Percentiles rank a stretch among this genome's conserved stretches.
Evolutionary conservation across 2,329 filamentous ascomycete species (phyloP).

Genomic region (Aspergillus spinulosporus): DNA sequence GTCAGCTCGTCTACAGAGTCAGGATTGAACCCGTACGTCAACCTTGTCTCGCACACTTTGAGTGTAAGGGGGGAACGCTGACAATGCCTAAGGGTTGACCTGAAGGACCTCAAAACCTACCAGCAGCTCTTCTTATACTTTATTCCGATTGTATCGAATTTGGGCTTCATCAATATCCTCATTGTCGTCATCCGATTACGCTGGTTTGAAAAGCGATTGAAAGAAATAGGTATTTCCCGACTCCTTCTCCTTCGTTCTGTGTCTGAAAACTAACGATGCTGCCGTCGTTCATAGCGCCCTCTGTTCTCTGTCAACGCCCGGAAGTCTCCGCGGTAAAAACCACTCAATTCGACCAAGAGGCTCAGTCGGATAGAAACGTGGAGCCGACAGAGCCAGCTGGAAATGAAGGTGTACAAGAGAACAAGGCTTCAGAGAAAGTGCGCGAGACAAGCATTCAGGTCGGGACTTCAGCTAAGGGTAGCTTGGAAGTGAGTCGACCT

Average conservation of each 20-base stretch:
- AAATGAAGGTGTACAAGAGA: background rate
- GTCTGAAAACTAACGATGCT: background rate
- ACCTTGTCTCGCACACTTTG: background rate
- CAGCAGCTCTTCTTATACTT: slow-evolving; percentile 57
- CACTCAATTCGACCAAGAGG: slow-evolving; percentile 12
- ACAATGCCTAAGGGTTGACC: slow-evolving; percentile 45
- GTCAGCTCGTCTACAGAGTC: slow-evolving; percentile 53
- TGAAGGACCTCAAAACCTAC: slow-evolving; percentile 52
- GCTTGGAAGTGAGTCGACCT: background rate
- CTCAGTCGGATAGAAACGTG: background rate
- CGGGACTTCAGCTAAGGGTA: background rate
- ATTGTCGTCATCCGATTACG: slow-evolving; percentile 51
- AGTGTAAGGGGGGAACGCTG: background rate
- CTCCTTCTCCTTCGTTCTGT: background rate
- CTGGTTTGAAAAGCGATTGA: slow-evolving; percentile 53
- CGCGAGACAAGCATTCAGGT: background rate
- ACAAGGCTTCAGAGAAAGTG: background rate
- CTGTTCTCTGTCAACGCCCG: slow-evolving; percentile 12
- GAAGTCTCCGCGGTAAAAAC: background rate
- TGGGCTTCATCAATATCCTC: slow-evolving; percentile 53
- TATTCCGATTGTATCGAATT: slow-evolving; percentile 51
- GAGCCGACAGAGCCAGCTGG: background rate
- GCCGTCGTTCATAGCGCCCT: slow-evolving; percentile 13
- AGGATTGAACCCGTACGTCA: slow-evolving; percentile 51
- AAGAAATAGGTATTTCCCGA: slow-evolving; percentile 34